Base-by-base conservation (phyloP, 2,329 filamentous ascomycete species). In the Massarina eburnea region DNA sequence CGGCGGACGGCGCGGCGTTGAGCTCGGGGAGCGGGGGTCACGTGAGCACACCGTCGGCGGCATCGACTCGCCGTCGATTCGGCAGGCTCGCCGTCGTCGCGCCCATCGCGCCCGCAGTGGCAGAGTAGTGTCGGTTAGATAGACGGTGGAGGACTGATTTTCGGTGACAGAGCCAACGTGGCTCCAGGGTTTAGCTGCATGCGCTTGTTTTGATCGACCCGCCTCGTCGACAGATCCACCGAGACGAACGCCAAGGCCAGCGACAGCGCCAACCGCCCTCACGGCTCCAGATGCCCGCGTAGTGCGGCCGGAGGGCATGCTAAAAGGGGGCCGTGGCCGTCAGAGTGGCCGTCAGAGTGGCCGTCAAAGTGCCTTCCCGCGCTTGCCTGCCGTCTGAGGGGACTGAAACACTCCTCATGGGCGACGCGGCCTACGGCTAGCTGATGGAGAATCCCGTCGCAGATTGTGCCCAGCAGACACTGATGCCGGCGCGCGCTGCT, bases 151-250 rank as follows among this genome's bases (percentile, higher is more conserved):
- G n/a, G n/a, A n/a, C n/a, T n/a, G 24, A 10, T 26, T 10, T 26
- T 26, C 24, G 24, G 24, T 26, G 24, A 26, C 24, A 59, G 55
- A 59, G 58, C 58, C 59, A 70, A 68, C 65, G 65, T 67, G 67
- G 67, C 64, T 62, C 55, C 65, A 61, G 61, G 67, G 60, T 67
- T 62, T 66, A 64, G 64, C 62, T 67, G 65, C 64, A 68, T 62
- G 55, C 64, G 61, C 62, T 67, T 66, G 66, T 60, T 55, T 57
- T 67, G 67, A 70, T 70, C 67, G 67, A 68, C 67, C 65, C 65
- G 66, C 62, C 58, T 66, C 57, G 60, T 52, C 53, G 47, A 62
- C 42, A 62, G 64, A 68, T 68, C 66, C 62, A 64, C 64, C 65
- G 55, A 54, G 62, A 61, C 57, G 48, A 55, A n/a, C 52, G 62